phyloP scores from a whole-genome alignment of 1,284 basidiomycete genomes.

The Cutaneotrichosporon sp. region DNA sequence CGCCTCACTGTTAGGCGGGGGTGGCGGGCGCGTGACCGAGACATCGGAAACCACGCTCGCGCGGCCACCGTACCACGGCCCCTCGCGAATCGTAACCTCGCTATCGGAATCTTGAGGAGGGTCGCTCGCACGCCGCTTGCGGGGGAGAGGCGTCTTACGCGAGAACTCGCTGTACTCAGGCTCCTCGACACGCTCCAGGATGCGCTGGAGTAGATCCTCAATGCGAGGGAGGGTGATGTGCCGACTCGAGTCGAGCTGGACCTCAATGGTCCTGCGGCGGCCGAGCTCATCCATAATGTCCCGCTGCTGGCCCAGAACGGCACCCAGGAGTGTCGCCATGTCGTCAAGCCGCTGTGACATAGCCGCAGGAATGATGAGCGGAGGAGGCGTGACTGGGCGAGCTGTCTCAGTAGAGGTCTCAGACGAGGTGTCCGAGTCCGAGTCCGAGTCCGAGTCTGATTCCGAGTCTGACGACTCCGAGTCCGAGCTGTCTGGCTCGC shows the following conservation, averaged over 20 bases:
- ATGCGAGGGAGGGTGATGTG: constrained; percentile 26
- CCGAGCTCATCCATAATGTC: constrained; percentile 31
- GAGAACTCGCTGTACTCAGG: background rate
- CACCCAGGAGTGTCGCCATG: constrained; percentile 34
- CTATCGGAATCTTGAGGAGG: background rate
- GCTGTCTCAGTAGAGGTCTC: constrained; percentile 33
- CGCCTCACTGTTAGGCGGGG: constrained; percentile 34
- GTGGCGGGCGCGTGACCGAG: constrained; percentile 16
- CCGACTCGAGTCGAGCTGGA: constrained; percentile 7
- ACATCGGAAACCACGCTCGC: constrained; percentile 36
- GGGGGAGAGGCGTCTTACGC: background rate
- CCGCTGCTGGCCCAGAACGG: constrained; percentile 35
- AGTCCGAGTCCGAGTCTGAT: constrained; percentile 11
- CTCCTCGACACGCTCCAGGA: constrained; percentile 20
- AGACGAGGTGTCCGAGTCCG: constrained; percentile 19
- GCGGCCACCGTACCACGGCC: constrained; percentile 30
- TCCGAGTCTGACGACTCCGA: background rate
- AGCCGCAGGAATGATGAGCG: constrained; percentile 27
- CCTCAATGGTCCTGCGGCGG: constrained; percentile 1
- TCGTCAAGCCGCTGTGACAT: constrained; percentile 32
- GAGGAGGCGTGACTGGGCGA: constrained; percentile 38
- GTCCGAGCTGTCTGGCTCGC: background rate
- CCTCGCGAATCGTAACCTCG: constrained; percentile 12
- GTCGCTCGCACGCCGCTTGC: background rate
- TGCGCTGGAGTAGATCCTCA: constrained; percentile 37